Evolutionary conservation across 164 flowering plant genomes (phyloP).

Genomic region (Liquidambar formosana): DNA sequence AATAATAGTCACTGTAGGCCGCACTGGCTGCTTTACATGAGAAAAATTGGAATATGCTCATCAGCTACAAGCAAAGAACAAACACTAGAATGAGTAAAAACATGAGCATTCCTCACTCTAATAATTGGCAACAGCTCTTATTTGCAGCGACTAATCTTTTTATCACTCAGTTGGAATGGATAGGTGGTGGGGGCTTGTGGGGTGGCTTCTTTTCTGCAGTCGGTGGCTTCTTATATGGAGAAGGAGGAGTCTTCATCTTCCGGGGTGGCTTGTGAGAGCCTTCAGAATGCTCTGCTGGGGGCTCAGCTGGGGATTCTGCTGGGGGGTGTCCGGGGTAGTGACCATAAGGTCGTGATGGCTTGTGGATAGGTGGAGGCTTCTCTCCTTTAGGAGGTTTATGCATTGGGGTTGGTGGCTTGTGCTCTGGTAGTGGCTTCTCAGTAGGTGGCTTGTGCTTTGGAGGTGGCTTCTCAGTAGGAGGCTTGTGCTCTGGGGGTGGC

Average conservation of each 20-base stretch:
- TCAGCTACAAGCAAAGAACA: not conserved
- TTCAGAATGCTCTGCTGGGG: not conserved
- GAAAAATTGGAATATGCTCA: not conserved
- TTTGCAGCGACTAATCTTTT: no score
- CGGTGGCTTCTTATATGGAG: not conserved
- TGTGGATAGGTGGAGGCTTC: not conserved
- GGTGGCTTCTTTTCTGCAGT: not conserved
- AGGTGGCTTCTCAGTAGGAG: not conserved
- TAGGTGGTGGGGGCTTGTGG: not conserved
- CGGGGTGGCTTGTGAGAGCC: conserved; percentile 1
- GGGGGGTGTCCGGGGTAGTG: not conserved
- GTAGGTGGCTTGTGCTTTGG: not conserved
- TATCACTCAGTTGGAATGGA: not conserved
- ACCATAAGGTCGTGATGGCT: no score
- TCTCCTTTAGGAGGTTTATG: not conserved
- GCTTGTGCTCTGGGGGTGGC: not conserved
- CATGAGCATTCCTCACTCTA: not conserved
- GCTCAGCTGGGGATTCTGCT: no score
- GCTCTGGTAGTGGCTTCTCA: not conserved
- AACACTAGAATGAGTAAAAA: not conserved
- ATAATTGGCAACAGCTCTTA: no score
- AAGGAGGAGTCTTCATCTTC: not conserved
- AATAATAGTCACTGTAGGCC: no score
- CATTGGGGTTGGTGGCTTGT: not conserved
- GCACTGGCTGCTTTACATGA: no score